Evolutionary conservation across 2,329 filamentous ascomycete species (phyloP), one percentile per base, ranked within the genome.

Genomic region (Podosphaera fusca): DNA sequence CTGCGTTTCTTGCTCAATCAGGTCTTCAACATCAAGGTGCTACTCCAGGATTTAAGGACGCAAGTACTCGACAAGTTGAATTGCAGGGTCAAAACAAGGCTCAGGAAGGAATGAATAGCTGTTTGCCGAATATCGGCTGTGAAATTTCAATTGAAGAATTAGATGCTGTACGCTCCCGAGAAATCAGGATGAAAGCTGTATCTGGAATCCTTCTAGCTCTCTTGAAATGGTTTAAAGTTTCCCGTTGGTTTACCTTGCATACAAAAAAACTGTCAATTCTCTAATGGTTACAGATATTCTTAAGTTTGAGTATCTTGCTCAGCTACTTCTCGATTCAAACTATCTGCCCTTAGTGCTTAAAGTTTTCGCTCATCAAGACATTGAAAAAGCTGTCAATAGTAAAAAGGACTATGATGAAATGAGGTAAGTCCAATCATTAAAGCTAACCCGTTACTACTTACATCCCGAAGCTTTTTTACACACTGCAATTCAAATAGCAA

Each of bases 161-260:
- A 14, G 89, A 96, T 68, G 81, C 82, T 46, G 77, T 85, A 57
- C 78, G 94, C 55, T 82, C 80, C 14, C 80, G 90, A 57, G 92
- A 98, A 69, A 89, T 98, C 55, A 84, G 84, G 10, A 81, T 84
- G 33, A 96, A 96, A 69, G 90, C 90, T 0, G 83, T 95, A 30
- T 92, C 88, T n/a, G 89, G 85, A 0, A 84, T 88, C 57, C 71
- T 98, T 34, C 72, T 98, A 34, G 73, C 95, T n/a, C 70, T 96
- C 50, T 68, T 96, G 59, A 98, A 96, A 70, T 98, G 92, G 92
- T 84, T 96, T 64, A 94, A 95, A 68, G 74, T 94, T 56, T 95
- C 88, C 58, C 92, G 87, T 94, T 73, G 74, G 86, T 57, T 8
- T 10, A 6, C 9, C 40, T 2, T 14, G 47, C 7, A n/a, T 46